Evolutionary conservation across 2,329 filamentous ascomycete species (phyloP).

Genomic region (Fusarium globosum): DNA sequence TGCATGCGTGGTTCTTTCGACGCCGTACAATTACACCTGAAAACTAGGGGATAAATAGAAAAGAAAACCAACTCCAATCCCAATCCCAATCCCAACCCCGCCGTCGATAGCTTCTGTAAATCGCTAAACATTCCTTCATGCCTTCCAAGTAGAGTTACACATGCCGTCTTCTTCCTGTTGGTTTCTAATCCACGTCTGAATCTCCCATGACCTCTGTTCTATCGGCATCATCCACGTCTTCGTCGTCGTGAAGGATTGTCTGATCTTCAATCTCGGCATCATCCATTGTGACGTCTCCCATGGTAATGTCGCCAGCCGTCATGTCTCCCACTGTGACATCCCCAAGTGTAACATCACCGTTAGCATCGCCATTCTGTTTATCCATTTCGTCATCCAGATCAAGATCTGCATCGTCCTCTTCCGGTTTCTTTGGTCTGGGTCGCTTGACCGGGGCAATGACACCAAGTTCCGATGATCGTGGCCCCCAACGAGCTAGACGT

Average conservation of each 20-base stretch:
- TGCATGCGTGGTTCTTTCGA: conserved; percentile 23
- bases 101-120: conserved; percentile 20
- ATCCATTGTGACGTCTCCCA: conserved; percentile 59
- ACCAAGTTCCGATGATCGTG: conserved; percentile 56
- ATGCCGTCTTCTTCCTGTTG: neutral
- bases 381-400: conserved; percentile 45
- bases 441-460: conserved; percentile 61
- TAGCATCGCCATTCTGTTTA: conserved; percentile 34
- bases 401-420: conserved; percentile 41
- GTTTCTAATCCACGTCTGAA: conserved; percentile 48
- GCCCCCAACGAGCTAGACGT: conserved; percentile 76
- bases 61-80: conserved; percentile 31
- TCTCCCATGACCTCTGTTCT: conserved; percentile 53
- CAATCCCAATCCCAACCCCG: conserved; percentile 14
- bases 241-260: conserved; percentile 53
- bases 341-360: conserved; percentile 58
- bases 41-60: conserved; percentile 14
- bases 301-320: conserved; percentile 41
- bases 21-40: conserved; percentile 30
- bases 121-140: conserved; percentile 28
- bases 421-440: conserved; percentile 44
- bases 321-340: conserved; percentile 49
- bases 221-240: conserved; percentile 58
- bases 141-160: conserved; percentile 23
- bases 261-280: conserved; percentile 65